Evolutionary conservation across 371 early-diverging fungal genomes (phyloP).

Genomic region (Dichotomocladium elegans): DNA sequence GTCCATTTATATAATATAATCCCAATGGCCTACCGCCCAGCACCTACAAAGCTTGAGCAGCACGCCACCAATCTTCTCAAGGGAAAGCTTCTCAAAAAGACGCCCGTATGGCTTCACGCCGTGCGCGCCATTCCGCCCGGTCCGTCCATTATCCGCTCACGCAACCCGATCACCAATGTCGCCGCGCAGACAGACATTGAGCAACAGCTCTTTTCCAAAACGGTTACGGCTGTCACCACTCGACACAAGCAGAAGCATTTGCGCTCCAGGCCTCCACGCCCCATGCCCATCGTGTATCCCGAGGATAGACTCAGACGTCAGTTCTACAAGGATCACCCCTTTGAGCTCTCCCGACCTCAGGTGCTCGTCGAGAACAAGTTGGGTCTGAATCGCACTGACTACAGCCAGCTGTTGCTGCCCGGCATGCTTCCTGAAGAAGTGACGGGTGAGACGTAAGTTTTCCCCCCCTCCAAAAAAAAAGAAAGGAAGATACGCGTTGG

Average conservation of each 20-base stretch:
- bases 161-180: conserved; percentile 36
- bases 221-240: not conserved
- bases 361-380: conserved; percentile 56
- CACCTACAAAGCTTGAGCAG: conserved; percentile 35
- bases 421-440: conserved; percentile 52
- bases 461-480: too few relatives aligned
- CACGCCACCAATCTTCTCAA: conserved; percentile 49
- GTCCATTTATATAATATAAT: too few relatives aligned
- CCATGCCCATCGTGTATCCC: conserved; percentile 77
- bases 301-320: conserved; percentile 79
- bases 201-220: conserved; percentile 22
- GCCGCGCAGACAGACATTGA: conserved; percentile 33
- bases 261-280: conserved; percentile 50
- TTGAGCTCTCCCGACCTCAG: conserved; percentile 72
- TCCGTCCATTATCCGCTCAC: conserved; percentile 60
- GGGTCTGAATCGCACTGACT: conserved; percentile 44
- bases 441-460: conserved; percentile 64
- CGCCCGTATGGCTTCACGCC: conserved; percentile 64
- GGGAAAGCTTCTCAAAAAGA: conserved; percentile 48
- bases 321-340: conserved; percentile 89
- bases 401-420: conserved; percentile 38
- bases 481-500: too few relatives aligned
- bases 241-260: conserved; percentile 54
- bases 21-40: conserved; percentile 40
- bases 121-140: conserved; percentile 59